Evolutionary conservation across 805 yeast species (phyloP).

Genomic region (Starmerella apis): DNA sequence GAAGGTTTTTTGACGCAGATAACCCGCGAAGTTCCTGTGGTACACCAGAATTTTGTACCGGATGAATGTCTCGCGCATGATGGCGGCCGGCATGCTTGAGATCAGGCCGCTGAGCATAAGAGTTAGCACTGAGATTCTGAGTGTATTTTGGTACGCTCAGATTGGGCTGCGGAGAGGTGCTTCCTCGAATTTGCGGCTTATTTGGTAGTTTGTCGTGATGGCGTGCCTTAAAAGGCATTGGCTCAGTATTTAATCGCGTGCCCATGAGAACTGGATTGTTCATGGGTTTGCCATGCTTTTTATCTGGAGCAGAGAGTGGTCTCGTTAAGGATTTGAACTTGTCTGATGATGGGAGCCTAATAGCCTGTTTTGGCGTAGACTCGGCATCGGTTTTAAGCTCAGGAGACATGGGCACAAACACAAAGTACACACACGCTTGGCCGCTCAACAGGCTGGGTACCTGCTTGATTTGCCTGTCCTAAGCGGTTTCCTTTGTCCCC

Average conservation of each 20-base stretch:
- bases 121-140: no score
- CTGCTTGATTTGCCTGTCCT: no score
- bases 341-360: neutral
- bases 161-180: neutral
- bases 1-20: no score
- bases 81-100: neutral
- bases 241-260: neutral
- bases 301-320: neutral
- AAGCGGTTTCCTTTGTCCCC: neutral
- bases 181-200: neutral
- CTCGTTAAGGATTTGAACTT: neutral
- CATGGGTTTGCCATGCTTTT: neutral
- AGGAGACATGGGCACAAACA: neutral
- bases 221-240: neutral
- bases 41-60: no score
- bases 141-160: conserved; percentile 1
- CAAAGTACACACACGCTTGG: no score
- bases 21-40: no score
- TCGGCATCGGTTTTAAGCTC: neutral
- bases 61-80: no score
- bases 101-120: neutral
- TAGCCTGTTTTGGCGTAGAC: neutral
- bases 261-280: neutral
- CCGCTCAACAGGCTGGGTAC: no score
- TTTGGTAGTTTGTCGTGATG: neutral